Evolutionary conservation across 768 basidiomycete species (phyloP).

Genomic region (Leccinum variicolor): DNA sequence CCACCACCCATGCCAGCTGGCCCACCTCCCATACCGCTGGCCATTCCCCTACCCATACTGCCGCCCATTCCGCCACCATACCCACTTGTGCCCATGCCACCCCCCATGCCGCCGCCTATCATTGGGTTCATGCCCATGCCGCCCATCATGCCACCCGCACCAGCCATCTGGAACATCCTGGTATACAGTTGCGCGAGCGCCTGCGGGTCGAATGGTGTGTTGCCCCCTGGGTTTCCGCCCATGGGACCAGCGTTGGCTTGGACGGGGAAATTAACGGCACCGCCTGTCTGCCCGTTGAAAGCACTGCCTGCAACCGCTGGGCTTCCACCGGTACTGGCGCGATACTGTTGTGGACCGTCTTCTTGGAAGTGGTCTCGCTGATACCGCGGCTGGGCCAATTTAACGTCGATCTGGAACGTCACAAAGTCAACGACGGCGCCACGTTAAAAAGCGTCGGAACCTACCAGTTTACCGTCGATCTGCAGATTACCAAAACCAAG

Average conservation of each 20-base stretch:
- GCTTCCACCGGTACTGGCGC: conserved; percentile 2
- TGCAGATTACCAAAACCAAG: conserved; percentile 86
- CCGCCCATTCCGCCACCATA: conserved; percentile 36
- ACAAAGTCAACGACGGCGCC: neutral
- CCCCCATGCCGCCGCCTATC: conserved; percentile 35
- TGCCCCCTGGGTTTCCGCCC: conserved; percentile 36
- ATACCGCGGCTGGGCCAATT: conserved; percentile 89
- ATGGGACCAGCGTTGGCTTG: conserved; percentile 24
- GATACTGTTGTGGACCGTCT: conserved; percentile 29
- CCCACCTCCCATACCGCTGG: conserved; percentile 37
- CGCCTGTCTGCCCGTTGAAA: conserved; percentile 34
- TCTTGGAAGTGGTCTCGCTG: conserved; percentile 68
- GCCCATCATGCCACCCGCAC: conserved; percentile 45
- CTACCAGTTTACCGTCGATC: conserved; percentile 92
- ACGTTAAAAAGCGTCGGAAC: conserved; percentile 25
- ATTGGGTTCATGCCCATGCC: conserved; percentile 41
- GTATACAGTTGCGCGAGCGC: conserved; percentile 92
- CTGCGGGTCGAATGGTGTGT: conserved; percentile 84
- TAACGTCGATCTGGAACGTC: conserved; percentile 82
- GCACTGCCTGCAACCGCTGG: conserved; percentile 16
- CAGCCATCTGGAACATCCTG: conserved; percentile 89
- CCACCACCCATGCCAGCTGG: conserved; percentile 32
- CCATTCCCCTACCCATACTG: conserved; percentile 32
- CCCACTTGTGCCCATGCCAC: conserved; percentile 32
- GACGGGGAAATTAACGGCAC: conserved; percentile 34